Conservation (phyloP, 2,329 filamentous ascomycete species). For the Aspergillus hortae region DNA sequence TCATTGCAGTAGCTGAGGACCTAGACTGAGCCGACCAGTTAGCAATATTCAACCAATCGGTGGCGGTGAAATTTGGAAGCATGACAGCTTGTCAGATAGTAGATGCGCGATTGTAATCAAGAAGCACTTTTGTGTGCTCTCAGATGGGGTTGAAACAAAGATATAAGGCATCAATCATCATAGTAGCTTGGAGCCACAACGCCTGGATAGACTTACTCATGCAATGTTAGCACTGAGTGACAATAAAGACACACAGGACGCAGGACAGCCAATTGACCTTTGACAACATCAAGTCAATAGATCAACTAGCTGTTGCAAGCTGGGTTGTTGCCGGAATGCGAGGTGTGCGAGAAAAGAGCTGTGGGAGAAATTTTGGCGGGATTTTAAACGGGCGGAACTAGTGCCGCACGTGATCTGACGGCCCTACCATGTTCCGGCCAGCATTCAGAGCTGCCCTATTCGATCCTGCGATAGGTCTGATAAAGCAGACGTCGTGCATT, state of each 20-base stretch:
- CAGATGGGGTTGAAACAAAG: slow-evolving; percentile 41
- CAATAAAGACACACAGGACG: no score
- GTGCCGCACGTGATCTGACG: slow-evolving; percentile 20
- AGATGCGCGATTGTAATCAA: slow-evolving; percentile 30
- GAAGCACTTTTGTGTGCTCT: slow-evolving; percentile 24
- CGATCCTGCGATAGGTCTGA: no score
- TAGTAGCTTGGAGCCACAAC: slow-evolving; percentile 3
- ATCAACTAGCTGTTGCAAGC: neutral
- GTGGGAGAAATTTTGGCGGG: slow-evolving; percentile 10
- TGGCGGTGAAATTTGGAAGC: neutral
- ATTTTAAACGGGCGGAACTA: slow-evolving; percentile 18
- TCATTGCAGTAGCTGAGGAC: neutral
- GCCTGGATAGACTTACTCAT: neutral
- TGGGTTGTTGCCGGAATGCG: neutral
- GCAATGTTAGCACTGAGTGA: neutral
- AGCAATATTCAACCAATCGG: neutral
- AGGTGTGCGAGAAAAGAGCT: slow-evolving; percentile 4
- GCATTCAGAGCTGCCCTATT: neutral
- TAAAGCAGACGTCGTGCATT: no score
- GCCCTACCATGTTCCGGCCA: slow-evolving; percentile 13
- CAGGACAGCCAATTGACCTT: no score
- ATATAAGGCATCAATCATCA: slow-evolving; percentile 34
- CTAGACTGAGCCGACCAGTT: neutral
- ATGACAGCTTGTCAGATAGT: slow-evolving; percentile 19
- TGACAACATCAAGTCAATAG: slow-evolving; percentile 1